These are phyloP conservation scores for Metschnikowia cubensis DNA, from an alignment of 805 yeast genomes.

Conservation along the genomic window DNA sequence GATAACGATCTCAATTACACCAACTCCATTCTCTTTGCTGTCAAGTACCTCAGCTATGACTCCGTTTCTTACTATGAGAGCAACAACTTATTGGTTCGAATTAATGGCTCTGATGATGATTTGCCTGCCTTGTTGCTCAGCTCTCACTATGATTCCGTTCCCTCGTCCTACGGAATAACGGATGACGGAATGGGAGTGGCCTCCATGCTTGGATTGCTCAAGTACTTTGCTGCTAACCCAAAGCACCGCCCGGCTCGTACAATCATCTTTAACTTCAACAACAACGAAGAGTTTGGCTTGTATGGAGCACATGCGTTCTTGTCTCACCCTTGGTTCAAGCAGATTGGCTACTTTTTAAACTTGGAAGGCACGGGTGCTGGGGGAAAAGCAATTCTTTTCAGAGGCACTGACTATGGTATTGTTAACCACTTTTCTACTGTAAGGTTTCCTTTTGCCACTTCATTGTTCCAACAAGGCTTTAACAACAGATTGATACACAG, in stretches of 20 bases:
- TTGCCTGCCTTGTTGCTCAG: conserved; percentile 70
- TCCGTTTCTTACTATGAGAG: conserved; percentile 76
- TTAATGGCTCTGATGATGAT: conserved; percentile 56
- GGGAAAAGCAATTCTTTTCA: conserved; percentile 73
- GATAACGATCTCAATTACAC: conserved; percentile 40
- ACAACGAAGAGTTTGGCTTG: conserved; percentile 85
- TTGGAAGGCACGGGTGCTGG: conserved; percentile 94
- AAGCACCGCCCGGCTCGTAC: conserved; percentile 62
- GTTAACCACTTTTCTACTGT: conserved; percentile 55
- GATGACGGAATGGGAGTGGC: conserved; percentile 92
- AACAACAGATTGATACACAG: conserved; percentile 65
- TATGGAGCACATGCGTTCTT: conserved; percentile 75
- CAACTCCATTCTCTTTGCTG: conserved; percentile 48
- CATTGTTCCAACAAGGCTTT: conserved; percentile 83
- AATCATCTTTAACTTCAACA: conserved; percentile 78
- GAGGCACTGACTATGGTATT: conserved; percentile 77
- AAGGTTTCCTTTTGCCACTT: conserved; percentile 69
- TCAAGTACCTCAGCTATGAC: conserved; percentile 44
- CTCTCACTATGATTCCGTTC: conserved; percentile 89
- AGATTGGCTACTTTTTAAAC: conserved; percentile 65
- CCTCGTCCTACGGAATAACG: conserved; percentile 81
- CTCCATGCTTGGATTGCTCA: conserved; percentile 66
- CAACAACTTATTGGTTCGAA: conserved; percentile 70
- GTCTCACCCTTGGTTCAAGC: conserved; percentile 65
- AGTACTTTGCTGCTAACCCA: conserved; percentile 33